Evolutionary conservation across 257 asterid species (phyloP), one percentile per base, ranked within the genome.

Genomic region (Datura wrightii): DNA sequence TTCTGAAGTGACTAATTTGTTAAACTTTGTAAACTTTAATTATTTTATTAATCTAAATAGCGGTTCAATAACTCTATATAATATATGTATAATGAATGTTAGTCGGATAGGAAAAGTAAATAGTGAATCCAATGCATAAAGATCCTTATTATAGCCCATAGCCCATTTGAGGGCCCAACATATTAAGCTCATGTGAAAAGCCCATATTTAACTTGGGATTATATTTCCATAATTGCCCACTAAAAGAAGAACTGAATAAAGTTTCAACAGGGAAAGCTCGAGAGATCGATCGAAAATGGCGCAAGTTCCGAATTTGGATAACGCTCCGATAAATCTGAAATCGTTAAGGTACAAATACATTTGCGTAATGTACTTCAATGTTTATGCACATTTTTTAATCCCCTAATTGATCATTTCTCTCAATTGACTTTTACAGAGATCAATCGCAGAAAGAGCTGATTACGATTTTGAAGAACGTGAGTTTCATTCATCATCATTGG

Each of bases 281-380:
- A 48, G n/a, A 19, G 13, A 74, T 74, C 44, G 24, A 76, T 50
- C 81, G 71, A 62, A 86, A 79, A 92, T 94, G 99, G 91, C 98
- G 79, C 99, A 94, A 90, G 92, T 96, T 86, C 98, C 99, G 66
- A 92, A 88, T 85, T 90, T 96, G 37, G 99, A 92, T 79, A 94
- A 96, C 79, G 96, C 98, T 69, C 97, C 99, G n/a, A 87, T 96
- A 86, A 96, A 94, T 87, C 94, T 96, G 90, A 83, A 90, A 37
- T 84, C 91, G 14, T 84, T 94, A 71, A 88, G 98, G 99, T 96
- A 84, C 54, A 84, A 24, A 18, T 62, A 54, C 53, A 19, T 10
- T 24, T 19, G 4, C 46, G 4, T 4, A 14, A 31, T 50, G 69
- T 58, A 11, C 18, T 15, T n/a, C 31, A 24, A 5, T 31, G 18